Evolutionary conservation across 2,329 filamentous ascomycete genomes (phyloP), one percentile per base, ranked within the genome.

Genomic region (Leptographium wingfieldii): DNA sequence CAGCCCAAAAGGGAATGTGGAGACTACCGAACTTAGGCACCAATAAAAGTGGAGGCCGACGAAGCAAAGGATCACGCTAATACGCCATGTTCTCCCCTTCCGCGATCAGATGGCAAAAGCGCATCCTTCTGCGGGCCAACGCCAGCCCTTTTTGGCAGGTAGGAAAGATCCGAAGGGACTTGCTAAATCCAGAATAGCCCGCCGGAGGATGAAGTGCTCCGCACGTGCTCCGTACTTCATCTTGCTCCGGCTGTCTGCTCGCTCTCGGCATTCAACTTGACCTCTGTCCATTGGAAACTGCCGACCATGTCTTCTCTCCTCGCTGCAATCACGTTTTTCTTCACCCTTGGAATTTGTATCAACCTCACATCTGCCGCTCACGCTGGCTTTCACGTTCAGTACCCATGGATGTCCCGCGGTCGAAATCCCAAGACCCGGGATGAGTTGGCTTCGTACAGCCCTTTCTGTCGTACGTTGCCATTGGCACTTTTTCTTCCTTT

Each of bases 321-420:
- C 33, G 5, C 33, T 19, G 10, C 33, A 25, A 40, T 56, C n/a
- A 40, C 54, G 5, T n/a, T 57, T 35, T 16, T 57, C 27, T 29
- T 54, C 16, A 27, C 27, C 43, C 27, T 57, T 22, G 27, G 43
- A 40, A n/a, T 35, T 40, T 1, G 16, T 40, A 38, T 31, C 55
- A 19, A 25, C 27, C 56, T 49, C 43, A n/a, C 56, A 22, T 46
- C 56, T 6, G 56, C 56, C n/a, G 56, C 56, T 3, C 56, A 57
- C 19, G 56, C 56, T 16, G 56, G 56, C 12, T 57, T 57, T 46
- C 56, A 57, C 31, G 40, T 57, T 11, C 56, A 57, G 43, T 57
- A 9, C 31, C 56, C 56, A 51, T 57, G 56, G 56, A 49, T 57
- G 56, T n/a, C 56, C 27, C 56, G 56, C 10, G 56, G 43, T 25